These are phyloP conservation scores for Penicillium sp. DNA, from an alignment of 2,329 filamentous ascomycete genomes.

Conservation along the genomic window DNA sequence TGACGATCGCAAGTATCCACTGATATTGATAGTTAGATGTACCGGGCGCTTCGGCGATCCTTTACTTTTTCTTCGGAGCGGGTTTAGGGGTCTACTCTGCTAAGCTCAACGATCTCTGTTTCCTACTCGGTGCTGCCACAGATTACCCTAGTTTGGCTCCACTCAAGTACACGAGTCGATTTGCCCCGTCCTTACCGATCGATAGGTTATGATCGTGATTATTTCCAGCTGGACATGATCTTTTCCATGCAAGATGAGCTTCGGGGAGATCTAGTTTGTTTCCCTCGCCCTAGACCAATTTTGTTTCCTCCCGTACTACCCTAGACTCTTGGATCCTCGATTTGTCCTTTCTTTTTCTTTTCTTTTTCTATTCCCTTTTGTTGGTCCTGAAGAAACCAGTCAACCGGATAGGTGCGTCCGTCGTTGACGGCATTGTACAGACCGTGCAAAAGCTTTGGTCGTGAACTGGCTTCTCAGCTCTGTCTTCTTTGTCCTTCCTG, in stretches of 20 bases:
- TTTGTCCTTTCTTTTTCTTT: neutral
- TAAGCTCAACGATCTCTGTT: neutral
- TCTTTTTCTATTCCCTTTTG: neutral
- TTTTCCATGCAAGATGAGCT: slow-evolving; percentile 12
- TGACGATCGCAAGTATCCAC: slow-evolving; percentile 1
- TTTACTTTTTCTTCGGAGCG: neutral
- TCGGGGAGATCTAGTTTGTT: slow-evolving; percentile 1
- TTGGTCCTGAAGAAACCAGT: slow-evolving; percentile 3
- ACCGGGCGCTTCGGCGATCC: slow-evolving; percentile 1
- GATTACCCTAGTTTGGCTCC: neutral
- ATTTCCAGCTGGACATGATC: slow-evolving; percentile 1
- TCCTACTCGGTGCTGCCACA: neutral
- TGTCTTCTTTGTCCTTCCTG: neutral
- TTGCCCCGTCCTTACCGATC: neutral
- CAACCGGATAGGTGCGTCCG: slow-evolving; percentile 13
- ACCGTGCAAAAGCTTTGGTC: slow-evolving; percentile 3
- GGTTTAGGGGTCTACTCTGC: neutral
- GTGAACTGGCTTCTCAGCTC: slow-evolving; percentile 6
- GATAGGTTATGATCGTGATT: slow-evolving; percentile 6
- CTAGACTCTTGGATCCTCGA: neutral
- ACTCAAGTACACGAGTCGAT: slow-evolving; percentile 12
- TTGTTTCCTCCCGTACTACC: neutral
- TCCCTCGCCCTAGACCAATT: neutral
- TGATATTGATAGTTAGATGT: neutral
- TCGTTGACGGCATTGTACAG: slow-evolving; percentile 12